phyloP scores from a whole-genome alignment of 2,329 filamentous ascomycete genomes.

The Cytospora piceae region DNA sequence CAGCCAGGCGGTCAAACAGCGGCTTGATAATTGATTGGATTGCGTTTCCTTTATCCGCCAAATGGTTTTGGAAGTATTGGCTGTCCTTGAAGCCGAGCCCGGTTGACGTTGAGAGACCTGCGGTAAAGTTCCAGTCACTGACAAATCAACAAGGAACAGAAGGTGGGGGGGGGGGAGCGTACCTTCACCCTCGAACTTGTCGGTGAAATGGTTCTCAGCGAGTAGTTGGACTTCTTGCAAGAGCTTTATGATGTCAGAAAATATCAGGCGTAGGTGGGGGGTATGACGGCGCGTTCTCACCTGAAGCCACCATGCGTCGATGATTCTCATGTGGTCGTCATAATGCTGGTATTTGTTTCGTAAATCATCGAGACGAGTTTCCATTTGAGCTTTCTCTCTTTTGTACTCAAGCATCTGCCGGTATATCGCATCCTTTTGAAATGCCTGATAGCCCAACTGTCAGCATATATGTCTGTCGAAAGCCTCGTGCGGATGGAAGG shows the following conservation, averaged over 20 bases:
- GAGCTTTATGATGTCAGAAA: constrained; percentile 49
- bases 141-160: constrained; percentile 23
- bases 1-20: constrained; percentile 64
- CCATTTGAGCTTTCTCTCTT: constrained; percentile 80
- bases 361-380: constrained; percentile 79
- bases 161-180: constrained; percentile 30
- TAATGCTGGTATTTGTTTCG: constrained; percentile 79
- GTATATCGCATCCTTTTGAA: constrained; percentile 94
- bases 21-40: constrained; percentile 76
- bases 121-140: constrained; percentile 37
- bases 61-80: constrained; percentile 78
- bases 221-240: constrained; percentile 67
- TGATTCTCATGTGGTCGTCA: constrained; percentile 87
- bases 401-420: constrained; percentile 99
- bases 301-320: constrained; percentile 95
- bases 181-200: constrained; percentile 49
- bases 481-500: constrained; percentile 35
- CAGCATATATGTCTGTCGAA: constrained; percentile 39
- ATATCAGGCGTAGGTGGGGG: constrained; percentile 25
- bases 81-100: constrained; percentile 65
- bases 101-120: constrained; percentile 61
- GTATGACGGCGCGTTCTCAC: constrained; percentile 54
- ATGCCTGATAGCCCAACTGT: constrained; percentile 64
- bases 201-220: constrained; percentile 54
- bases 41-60: constrained; percentile 73